Conservation (phyloP, 2,329 filamentous ascomycete genomes). For the Alternaria solani region DNA sequence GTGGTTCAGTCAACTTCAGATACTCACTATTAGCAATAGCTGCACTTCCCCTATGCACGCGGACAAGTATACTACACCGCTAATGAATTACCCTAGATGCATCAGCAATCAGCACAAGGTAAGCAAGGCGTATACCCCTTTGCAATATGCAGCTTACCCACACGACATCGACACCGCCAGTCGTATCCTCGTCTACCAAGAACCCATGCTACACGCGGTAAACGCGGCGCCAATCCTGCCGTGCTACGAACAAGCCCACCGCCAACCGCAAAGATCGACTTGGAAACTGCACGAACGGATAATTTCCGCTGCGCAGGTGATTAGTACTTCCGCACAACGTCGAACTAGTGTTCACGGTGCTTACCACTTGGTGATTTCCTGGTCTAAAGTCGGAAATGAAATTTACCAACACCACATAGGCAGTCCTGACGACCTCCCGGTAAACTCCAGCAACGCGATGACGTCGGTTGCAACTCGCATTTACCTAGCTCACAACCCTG, state of each 20-base stretch:
- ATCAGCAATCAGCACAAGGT: neutral
- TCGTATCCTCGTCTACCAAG: neutral
- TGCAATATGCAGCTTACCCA: neutral
- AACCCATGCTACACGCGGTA: conserved; percentile 2
- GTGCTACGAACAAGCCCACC: neutral
- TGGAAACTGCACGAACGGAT: neutral
- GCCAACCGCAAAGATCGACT: neutral
- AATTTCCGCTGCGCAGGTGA: neutral
- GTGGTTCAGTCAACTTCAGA: neutral
- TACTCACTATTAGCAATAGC: neutral
- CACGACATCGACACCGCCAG: neutral
- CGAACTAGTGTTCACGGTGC: conserved; percentile 3
- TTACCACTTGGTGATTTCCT: neutral
- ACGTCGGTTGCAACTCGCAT: neutral
- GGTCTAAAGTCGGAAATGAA: neutral
- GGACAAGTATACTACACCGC: neutral
- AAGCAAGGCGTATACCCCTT: neutral
- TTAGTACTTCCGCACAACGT: neutral
- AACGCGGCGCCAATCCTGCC: neutral
- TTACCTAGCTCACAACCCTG: neutral
- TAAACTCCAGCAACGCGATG: neutral
- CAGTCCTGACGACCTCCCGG: neutral
- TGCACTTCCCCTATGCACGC: neutral
- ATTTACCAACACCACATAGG: neutral
- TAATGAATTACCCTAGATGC: neutral